phyloP scores from a whole-genome alignment of 768 basidiomycete genomes.

The Kwoniella europaea region DNA sequence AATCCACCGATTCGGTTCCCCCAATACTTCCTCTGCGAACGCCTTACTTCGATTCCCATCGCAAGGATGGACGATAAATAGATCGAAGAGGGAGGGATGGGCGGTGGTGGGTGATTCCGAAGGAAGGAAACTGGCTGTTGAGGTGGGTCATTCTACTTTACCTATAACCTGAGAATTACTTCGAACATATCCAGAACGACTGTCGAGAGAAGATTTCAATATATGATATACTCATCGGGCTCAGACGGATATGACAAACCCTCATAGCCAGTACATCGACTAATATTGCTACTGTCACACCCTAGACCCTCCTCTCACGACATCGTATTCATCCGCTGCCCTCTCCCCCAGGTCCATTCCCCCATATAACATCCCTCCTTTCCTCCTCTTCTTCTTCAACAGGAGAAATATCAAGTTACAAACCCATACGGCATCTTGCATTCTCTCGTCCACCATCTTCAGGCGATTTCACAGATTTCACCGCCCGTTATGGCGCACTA shows the following conservation, averaged over 20 bases:
- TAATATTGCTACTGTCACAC: too few species aligned
- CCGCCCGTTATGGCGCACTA: slow-evolving; percentile 86
- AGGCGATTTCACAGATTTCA: slow-evolving; percentile 87
- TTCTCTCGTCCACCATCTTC: slow-evolving; percentile 55
- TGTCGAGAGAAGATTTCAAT: too few species aligned
- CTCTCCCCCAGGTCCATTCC: slow-evolving; percentile 75
- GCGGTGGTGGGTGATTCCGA: slow-evolving; percentile 72
- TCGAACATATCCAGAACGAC: too few species aligned
- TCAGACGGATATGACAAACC: too few species aligned
- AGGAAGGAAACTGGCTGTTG: slow-evolving; percentile 70
- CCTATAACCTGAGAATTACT: too few species aligned
- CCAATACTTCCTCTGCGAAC: slow-evolving; percentile 24
- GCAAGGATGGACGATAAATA: slow-evolving; percentile 45
- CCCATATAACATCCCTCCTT: slow-evolving; percentile 64
- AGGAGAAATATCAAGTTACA: slow-evolving; percentile 72
- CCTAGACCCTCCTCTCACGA: slow-evolving; percentile 74
- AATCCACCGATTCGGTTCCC: slow-evolving; percentile 41
- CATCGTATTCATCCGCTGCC: slow-evolving; percentile 70
- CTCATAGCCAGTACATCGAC: too few species aligned
- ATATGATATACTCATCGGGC: too few species aligned
- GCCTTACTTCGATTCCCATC: slow-evolving; percentile 41
- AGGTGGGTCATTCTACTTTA: too few species aligned
- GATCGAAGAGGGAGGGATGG: slow-evolving; percentile 64
- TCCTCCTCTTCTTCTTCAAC: slow-evolving; percentile 20
- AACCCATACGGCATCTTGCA: slow-evolving; percentile 62